Evolutionary conservation across 495 filamentous ascomycete genomes (phyloP).

Genomic region (Lentithecium fluviatile): DNA sequence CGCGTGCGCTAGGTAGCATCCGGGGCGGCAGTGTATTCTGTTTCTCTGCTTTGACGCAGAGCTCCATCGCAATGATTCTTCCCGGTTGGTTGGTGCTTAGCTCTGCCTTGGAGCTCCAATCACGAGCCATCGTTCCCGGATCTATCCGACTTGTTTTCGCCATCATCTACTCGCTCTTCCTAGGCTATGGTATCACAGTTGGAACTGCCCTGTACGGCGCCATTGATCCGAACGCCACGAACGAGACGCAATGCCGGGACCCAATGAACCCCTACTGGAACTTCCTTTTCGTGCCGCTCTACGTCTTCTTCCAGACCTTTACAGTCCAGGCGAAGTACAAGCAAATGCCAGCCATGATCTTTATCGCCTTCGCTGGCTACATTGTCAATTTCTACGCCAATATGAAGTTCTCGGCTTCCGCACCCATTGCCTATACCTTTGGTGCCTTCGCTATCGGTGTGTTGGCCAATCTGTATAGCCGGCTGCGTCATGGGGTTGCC

Average conservation of each 20-base stretch:
- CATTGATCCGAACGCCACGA: slow-evolving; percentile 11
- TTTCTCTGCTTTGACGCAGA: slow-evolving; percentile 13
- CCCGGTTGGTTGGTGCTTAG: slow-evolving; percentile 9
- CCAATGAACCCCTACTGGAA: slow-evolving; percentile 5
- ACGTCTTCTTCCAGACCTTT: neutral
- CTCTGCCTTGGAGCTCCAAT: slow-evolving; percentile 14
- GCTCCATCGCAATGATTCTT: slow-evolving; percentile 21
- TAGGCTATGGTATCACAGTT: slow-evolving; percentile 19
- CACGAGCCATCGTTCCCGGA: slow-evolving; percentile 6
- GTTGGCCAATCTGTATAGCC: no score
- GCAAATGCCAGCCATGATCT: slow-evolving; percentile 11
- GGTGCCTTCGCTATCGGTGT: no score
- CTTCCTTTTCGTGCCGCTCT: slow-evolving; percentile 16
- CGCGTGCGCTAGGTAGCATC: slow-evolving; percentile 9
- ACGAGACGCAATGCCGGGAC: slow-evolving; percentile 6
- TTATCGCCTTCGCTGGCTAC: slow-evolving; percentile 11
- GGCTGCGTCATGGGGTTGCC: no score
- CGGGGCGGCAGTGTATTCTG: slow-evolving; percentile 10
- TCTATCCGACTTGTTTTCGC: slow-evolving; percentile 17
- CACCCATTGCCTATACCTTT: no score
- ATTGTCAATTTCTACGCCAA: slow-evolving; percentile 10
- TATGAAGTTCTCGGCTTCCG: no score
- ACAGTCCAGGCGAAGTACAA: no score
- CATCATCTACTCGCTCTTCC: slow-evolving; percentile 20
- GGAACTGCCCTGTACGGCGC: slow-evolving; percentile 14